Evolutionary conservation across 257 asterid genomes (phyloP), one percentile per base, ranked within the genome.

Genomic region (Vinca minor): DNA sequence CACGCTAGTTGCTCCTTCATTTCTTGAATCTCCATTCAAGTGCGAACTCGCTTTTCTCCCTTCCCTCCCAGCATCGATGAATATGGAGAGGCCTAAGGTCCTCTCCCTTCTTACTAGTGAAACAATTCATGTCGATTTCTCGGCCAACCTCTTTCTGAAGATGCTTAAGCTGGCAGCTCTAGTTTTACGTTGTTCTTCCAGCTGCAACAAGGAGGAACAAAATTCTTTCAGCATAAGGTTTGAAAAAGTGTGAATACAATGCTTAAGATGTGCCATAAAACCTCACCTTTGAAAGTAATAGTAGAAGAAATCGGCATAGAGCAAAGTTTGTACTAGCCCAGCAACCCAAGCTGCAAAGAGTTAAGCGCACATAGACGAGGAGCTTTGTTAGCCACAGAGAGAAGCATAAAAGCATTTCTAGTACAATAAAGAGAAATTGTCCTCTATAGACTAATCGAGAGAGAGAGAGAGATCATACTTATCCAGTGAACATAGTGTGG

Each of bases 251-350:
- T 41, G 20, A 15, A 36, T 55, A 1, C 4, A 25, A 58, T 47
- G 32, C n/a, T 32, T 8, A 28, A n/a, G 41, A 48, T n/a, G n/a
- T 34, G 44, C 57, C 23, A 31, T 31, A 57, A 15, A 47, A 11
- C 13, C 28, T 25, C 70, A 86, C 95, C 96, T 88, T 79, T 82
- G 92, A 84, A 86, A 84, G 88, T 88, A 88, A 66, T 88, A 88
- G 59, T 86, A 88, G 78, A 88, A 88, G 88, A 88, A 88, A 83
- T 88, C 96, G 20, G 90, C 95, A 45, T 86, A 88, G 38, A 88
- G 88, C 52, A 82, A 73, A 47, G 96, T 88, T 74, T 88, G 96
- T 60, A 81, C 82, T 17, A 88, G 81, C 56, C 96, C 96, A 9
- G 95, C 71, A 62, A 84, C 76, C 96, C 96, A 88, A 66, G 94